Evolutionary conservation across 2,329 filamentous ascomycete species (phyloP), one percentile per base, ranked within the genome.

Genomic region (Microcera coccophila): DNA sequence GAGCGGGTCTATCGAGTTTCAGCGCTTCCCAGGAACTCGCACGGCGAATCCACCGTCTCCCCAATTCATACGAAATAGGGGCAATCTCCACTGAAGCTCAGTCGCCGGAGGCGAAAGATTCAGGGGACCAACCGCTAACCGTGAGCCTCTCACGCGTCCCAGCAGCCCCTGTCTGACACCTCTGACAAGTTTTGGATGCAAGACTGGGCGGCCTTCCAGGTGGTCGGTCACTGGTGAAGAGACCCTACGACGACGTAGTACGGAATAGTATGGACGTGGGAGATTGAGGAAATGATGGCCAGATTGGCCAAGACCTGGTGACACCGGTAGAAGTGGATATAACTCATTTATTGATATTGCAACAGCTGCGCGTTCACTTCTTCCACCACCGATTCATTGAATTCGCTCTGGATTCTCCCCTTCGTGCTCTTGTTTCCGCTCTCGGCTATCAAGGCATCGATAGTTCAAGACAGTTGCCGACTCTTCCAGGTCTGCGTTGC

Each of bases 61-160:
- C 22, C 7, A 26, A 26, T 26, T 26, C 22, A 12, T 26, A 26
- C 22, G 40, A 34, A 57, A 59, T 43, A 59, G 56, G 56, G 44
- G 55, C 54, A 37, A 56, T 59, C 52, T 56, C 56, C 56, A 59
- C 56, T 33, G 46, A 33, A 52, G 45, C 48, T 56, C 52, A 42
- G 47, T 47, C 33, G n/a, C n/a, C n/a, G n/a, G n/a, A n/a, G n/a
- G n/a, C n/a, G 39, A 41, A 40, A 43, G 34, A 8, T 24, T 38
- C 42, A 45, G 29, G 46, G 35, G 36, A 39, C 37, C 36, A 32
- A 17, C 22, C 15, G 21, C 22, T 12, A 26, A 26, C n/a, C n/a
- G n/a, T n/a, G n/a, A n/a, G n/a, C n/a, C n/a, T n/a, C n/a, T n/a
- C n/a, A n/a, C n/a, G n/a, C n/a, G n/a, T n/a, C n/a, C n/a, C n/a